Evolutionary conservation across 192 early-diverging fungal genomes (phyloP).

Genomic region (Backusella westeae): DNA sequence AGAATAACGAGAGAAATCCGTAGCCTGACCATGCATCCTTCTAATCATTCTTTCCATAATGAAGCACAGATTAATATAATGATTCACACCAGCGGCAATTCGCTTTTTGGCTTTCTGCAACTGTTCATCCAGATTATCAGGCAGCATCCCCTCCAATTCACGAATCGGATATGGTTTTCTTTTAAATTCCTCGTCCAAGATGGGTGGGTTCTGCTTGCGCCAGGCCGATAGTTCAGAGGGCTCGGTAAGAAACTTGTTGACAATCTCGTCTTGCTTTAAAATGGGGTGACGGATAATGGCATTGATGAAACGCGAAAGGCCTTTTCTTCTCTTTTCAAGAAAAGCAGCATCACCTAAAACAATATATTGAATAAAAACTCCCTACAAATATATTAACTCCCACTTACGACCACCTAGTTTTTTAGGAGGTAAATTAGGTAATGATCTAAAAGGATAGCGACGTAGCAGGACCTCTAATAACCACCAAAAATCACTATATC

Average conservation of each 20-base stretch:
- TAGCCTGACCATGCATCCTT: conserved; percentile 60
- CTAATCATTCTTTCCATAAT: conserved; percentile 62
- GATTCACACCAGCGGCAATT: conserved; percentile 49
- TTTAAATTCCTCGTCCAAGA: conserved; percentile 57
- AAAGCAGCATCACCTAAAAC: conserved; percentile 61
- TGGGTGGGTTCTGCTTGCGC: conserved; percentile 51
- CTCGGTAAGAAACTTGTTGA: conserved; percentile 66
- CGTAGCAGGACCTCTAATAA: conserved; percentile 73
- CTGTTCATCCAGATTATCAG: conserved; percentile 51
- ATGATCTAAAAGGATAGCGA: conserved; percentile 80
- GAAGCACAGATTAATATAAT: conserved; percentile 59
- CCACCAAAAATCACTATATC: conserved; percentile 94
- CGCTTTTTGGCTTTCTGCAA: conserved; percentile 45
- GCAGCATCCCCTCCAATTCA: conserved; percentile 42
- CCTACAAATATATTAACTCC: neutral
- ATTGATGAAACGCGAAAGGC: conserved; percentile 70
- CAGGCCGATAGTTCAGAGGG: conserved; percentile 60
- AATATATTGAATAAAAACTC: neutral
- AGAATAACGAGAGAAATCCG: conserved; percentile 58
- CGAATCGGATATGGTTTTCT: conserved; percentile 31
- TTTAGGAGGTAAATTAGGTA: conserved; percentile 85
- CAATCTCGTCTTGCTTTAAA: conserved; percentile 57
- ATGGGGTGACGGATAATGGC: conserved; percentile 75
- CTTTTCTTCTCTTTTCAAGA: conserved; percentile 68
- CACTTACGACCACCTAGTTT: conserved; percentile 67